Evolutionary conservation across 768 basidiomycete genomes (phyloP), one percentile per base, ranked within the genome.

Genomic region (Boletus patriciae): DNA sequence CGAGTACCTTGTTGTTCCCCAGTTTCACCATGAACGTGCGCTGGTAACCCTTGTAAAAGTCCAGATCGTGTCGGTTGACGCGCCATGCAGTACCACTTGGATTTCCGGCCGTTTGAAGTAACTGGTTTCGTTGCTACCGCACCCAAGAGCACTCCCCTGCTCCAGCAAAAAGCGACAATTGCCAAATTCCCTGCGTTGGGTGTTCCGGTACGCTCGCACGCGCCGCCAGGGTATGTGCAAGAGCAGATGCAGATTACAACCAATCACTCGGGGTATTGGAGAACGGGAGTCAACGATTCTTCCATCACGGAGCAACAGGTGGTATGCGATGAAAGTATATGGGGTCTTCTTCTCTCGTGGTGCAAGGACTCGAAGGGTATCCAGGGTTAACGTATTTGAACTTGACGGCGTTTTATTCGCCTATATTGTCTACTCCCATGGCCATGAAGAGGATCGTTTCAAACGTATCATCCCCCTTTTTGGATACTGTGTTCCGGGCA

Each of bases 401-500:
- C n/a, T n/a, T n/a, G n/a, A n/a, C n/a, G n/a, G n/a, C n/a, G 11
- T 36, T 13, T 55, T 47, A 61, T 56, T 47, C 51, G 3, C 31
- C 42, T 40, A 45, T 42, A 46, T 40, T 16, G 19, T 59, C 68
- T 57, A 54, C 40, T 34, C 40, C 46, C 19, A 78, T 59, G 2
- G 48, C 50, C 77, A 78, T 77, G 50, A 80, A 63, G 33, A 92
- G 70, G 23, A 91, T 63, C n/a, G 75, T 78, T 67, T 92, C 89
- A 55, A 91, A 91, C 8, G 82, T 83, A 49, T 88, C 86, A 58
- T 92, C 87, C 15, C 74, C 73, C 64, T 87, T 88, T 27, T 70
- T 25, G 25, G 25, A 25, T 25, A 4, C 25, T 4, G 25, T 25
- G 25, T 25, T 4, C 25, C 2, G 60, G 3, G 84, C 82, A 11